Evolutionary conservation across 805 yeast genomes (phyloP).

Genomic region (Zygotorulaspora chibaensis): DNA sequence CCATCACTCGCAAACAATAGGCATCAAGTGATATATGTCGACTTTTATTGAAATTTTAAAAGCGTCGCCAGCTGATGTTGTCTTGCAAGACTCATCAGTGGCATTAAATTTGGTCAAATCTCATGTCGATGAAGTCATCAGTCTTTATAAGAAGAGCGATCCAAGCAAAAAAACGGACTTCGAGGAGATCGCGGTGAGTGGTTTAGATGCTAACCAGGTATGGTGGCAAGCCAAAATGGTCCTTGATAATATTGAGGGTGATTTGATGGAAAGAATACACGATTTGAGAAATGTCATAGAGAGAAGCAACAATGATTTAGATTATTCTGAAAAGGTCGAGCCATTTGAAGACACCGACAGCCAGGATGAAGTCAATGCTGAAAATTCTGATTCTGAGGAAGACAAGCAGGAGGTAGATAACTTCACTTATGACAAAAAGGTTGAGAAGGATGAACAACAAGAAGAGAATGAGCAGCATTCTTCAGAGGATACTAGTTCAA

Average conservation of each 20-base stretch:
- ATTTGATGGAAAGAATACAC: constrained; percentile 55
- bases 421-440: too few species aligned
- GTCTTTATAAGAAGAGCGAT: constrained; percentile 16
- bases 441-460: constrained; percentile 16
- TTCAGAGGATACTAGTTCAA: constrained; percentile 15
- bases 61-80: constrained; percentile 20
- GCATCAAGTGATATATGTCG: constrained; percentile 11
- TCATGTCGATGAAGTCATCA: constrained; percentile 29
- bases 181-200: constrained; percentile 79
- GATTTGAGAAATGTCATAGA: constrained; percentile 36
- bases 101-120: constrained; percentile 26
- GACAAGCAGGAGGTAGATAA: constrained; percentile 21
- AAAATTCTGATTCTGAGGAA: constrained; percentile 14
- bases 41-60: constrained; percentile 18
- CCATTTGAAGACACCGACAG: constrained; percentile 36
- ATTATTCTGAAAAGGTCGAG: constrained; percentile 45
- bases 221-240: constrained; percentile 91
- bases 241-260: constrained; percentile 69
- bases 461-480: constrained; percentile 25
- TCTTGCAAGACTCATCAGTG: constrained; percentile 18
- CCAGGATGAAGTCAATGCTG: constrained; percentile 18
- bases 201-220: constrained; percentile 83
- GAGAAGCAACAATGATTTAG: not conserved
- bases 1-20: not conserved
- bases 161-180: constrained; percentile 47